Base-by-base conservation (phyloP, 2,329 filamentous ascomycete species). In the Knoxdaviesia capensis region DNA sequence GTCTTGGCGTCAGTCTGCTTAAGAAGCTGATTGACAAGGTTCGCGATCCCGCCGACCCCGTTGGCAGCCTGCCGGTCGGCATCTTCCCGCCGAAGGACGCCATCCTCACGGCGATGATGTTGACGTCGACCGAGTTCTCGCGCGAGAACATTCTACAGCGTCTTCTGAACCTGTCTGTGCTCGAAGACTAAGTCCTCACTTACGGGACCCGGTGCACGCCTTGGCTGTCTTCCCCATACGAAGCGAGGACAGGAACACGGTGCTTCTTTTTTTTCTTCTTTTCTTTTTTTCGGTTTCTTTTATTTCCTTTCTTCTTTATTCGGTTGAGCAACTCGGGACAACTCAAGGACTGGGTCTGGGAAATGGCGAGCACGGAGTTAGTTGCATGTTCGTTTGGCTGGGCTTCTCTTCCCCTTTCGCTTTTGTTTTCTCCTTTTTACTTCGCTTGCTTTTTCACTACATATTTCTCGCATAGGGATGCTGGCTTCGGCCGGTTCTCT, bases 81-180 rank as follows among this genome's bases (percentile, higher is more conserved):
- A 68, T 77, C 7, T 57, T 86, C 40, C 80, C 80, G 3, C 70
- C 71, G 30, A 74, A 71, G 46, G 77, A 84, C 45, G 74, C 66
- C 47, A 59, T 88, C 34, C 65, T 87, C 36, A 70, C 73, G 10
- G 74, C 77, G 11, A 59, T 86, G 50, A 68, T 75, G 49, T 75
- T 82, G 59, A 68, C 70, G 48, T 74, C 68, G 34, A 61, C 64
- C 2, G 71, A 74, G 50, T 74, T 71, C 64, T 63, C 74, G 40
- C 72, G 71, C 48, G 75, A 80, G 46, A 68, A 71, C 3, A 65
- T 86, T 50, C 59, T 87, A 46, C 74, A 74, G 51, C 74, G 84
- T 51, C 57, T 87, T 45, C 74, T 81, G 45, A 68, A 70, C 59
- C 83, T 85, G 55, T 81, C 83, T 36, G 87, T 67, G 41, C 87